These are phyloP conservation scores for Psilocybe sp. DNA, from an alignment of 768 basidiomycete species.

Conservation along the genomic window DNA sequence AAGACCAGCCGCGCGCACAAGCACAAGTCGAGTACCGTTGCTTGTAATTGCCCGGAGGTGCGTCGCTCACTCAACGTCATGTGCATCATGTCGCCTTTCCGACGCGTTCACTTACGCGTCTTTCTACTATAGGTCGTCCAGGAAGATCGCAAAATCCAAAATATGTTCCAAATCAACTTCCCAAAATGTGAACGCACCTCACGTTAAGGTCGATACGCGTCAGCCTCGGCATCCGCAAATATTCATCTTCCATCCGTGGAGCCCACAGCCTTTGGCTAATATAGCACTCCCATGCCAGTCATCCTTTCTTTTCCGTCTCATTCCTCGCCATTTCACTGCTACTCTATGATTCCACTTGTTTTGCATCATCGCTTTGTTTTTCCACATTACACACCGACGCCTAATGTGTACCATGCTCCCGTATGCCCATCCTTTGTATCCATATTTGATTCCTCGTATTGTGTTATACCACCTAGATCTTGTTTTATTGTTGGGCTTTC, in stretches of 20 bases:
- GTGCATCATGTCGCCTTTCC: neutral
- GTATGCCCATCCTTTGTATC: no score
- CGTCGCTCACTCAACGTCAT: neutral
- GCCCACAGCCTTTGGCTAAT: no score
- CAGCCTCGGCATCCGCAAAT: neutral
- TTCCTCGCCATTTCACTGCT: no score
- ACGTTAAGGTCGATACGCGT: slow-evolving; percentile 22
- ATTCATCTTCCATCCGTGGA: slow-evolving; percentile 3
- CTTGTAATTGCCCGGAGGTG: slow-evolving; percentile 43
- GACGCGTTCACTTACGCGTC: neutral
- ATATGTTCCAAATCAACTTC: slow-evolving; percentile 43
- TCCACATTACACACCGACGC: no score
- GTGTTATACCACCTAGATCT: no score
- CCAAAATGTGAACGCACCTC: slow-evolving; percentile 37
- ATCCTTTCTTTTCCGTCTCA: no score
- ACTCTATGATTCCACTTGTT: no score
- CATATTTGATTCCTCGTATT: no score
- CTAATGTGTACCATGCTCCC: no score
- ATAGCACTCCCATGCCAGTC: no score
- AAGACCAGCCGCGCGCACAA: slow-evolving; percentile 39
- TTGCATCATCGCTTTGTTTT: no score
- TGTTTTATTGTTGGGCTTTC: no score
- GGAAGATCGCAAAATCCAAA: slow-evolving; percentile 42
- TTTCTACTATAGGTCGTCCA: slow-evolving; percentile 31
- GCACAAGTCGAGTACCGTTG: slow-evolving; percentile 36